Evolutionary conservation across 208 protist species (phyloP), one percentile per base, ranked within the genome.

Genomic region (Zelonia costaricensis): DNA sequence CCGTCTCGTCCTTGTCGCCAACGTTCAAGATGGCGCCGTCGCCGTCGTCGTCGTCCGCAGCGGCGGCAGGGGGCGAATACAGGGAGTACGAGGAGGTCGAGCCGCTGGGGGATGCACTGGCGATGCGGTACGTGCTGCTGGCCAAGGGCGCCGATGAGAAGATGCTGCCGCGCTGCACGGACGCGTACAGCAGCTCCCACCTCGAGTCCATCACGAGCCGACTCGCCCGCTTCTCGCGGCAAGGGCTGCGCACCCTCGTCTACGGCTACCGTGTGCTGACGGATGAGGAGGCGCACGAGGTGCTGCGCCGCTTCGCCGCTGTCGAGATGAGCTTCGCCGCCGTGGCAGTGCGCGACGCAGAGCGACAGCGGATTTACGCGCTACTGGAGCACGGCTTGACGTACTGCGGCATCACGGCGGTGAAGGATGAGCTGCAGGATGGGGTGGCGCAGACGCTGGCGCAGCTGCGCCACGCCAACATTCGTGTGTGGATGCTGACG

Each of bases 401-500:
- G 3, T 86, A 98, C 35, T 79, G 97, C 62, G 98, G 98, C 33
- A 86, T 84, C 30, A 96, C 95, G 5, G 98, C 92, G 1, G 98
- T 99, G 15, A 97, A 98, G 74, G 97, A 99, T 72, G 82, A 95
- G 68, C 80, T 99, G 36, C 98, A 99, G 80, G 86, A 97, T 16
- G 84, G 75, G 33, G 97, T 99, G 16, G 65, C 86, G 13, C 76
- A 86, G 58, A 97, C 94, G 2, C 95, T 98, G 23, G 42, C 73
- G n/a, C 71, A 78, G 33, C 69, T 95, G 39, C 59, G 85, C 22
- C 22, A 82, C 40, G 92, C 91, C 30, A 79, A 84, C 39, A 95
- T 98, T 36, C 75, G 75, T 9, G 78, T 98, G 31, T 98, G 94
- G 94, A 98, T 98, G 96, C 76, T 99, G 43, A 99, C 98, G 31